Evolutionary conservation across 2,329 filamentous ascomycete species (phyloP).

Genomic region (Colletotrichum sp.): DNA sequence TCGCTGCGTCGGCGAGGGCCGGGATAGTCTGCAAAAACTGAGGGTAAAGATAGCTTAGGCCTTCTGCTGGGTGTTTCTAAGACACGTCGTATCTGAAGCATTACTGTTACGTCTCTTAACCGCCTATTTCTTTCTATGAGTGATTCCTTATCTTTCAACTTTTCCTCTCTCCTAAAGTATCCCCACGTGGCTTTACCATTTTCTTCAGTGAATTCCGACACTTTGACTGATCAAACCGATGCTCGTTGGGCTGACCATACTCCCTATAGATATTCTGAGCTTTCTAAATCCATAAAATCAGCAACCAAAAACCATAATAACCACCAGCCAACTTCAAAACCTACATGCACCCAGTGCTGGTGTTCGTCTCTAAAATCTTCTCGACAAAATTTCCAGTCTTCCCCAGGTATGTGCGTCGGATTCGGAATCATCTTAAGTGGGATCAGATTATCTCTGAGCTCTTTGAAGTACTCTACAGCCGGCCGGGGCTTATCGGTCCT

Average conservation of each 20-base stretch:
- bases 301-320: too few species aligned
- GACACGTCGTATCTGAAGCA: too few species aligned
- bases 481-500: not conserved
- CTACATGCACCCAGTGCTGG: rapidly evolving
- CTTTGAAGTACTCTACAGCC: not conserved
- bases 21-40: too few species aligned
- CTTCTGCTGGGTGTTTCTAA: too few species aligned
- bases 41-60: too few species aligned
- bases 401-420: not conserved
- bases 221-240: too few species aligned
- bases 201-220: rapidly evolving
- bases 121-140: rapidly evolving
- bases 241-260: rapidly evolving
- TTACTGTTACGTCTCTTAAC: too few species aligned
- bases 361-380: rapidly evolving
- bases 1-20: too few species aligned
- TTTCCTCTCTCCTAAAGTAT: too few species aligned
- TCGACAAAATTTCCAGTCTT: not conserved
- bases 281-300: too few species aligned
- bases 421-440: not conserved
- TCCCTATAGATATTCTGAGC: rapidly evolving
- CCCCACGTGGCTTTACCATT: rapidly evolving
- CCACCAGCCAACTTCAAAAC: too few species aligned
- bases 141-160: too few species aligned
- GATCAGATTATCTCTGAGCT: not conserved